These are phyloP conservation scores for Picea engelmannii DNA, from an alignment of 83 land plant species.

Conservation along the genomic window DNA sequence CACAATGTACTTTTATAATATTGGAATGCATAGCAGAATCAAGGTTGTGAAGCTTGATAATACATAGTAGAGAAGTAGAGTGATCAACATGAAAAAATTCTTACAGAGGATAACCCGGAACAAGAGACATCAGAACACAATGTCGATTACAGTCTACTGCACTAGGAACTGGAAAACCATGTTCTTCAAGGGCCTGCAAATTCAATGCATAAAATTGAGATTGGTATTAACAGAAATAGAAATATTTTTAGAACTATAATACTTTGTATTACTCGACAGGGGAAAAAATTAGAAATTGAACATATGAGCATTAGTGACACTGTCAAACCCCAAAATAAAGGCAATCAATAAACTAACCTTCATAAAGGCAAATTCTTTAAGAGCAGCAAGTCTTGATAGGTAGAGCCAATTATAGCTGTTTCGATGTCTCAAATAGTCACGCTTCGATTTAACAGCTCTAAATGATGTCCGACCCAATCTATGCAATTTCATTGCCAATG, in stretches of 20 bases:
- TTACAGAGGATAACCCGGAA: constrained; percentile 96
- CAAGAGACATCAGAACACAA: constrained; percentile 96
- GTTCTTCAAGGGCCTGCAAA: constrained; percentile 86
- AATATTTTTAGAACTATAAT: background rate
- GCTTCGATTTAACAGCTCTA: constrained; percentile 97
- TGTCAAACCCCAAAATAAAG: background rate
- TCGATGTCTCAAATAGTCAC: constrained; percentile 94
- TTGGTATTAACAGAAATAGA: background rate
- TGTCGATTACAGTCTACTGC: constrained; percentile 99
- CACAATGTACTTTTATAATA: background rate
- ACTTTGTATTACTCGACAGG: too few relatives aligned
- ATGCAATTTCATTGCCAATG: too few relatives aligned
- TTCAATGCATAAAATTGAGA: background rate
- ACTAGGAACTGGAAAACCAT: constrained; percentile 96
- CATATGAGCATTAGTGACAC: background rate
- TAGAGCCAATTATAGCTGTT: constrained; percentile 94
- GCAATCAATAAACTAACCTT: constrained; percentile 57
- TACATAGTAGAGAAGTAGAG: background rate
- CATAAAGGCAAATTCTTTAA: constrained; percentile 98
- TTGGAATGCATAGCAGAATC: background rate
- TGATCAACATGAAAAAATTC: constrained; percentile 9
- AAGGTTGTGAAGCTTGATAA: background rate
- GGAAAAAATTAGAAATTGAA: too few relatives aligned
- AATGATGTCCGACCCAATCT: constrained; percentile 93
- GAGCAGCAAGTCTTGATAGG: constrained; percentile 96